These are phyloP conservation scores for Pyrenochaeta sp. DNA, from an alignment of 2,329 filamentous ascomycete genomes.

Conservation along the genomic window DNA sequence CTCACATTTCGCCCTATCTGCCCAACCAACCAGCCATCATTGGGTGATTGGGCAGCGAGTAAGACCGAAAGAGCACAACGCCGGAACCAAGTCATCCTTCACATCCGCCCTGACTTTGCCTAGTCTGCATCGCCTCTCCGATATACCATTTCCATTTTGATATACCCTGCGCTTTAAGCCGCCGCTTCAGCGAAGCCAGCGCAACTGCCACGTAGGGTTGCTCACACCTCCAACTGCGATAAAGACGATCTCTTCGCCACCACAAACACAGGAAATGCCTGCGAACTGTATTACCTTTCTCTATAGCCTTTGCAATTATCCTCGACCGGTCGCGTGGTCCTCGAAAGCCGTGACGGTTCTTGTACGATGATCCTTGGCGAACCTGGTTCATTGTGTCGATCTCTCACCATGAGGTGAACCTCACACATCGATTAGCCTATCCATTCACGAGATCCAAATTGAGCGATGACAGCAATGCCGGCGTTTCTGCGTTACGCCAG, in stretches of 20 bases:
- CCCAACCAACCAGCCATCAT: constrained; percentile 33
- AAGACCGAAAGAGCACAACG: constrained; percentile 21
- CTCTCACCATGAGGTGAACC: constrained; percentile 15
- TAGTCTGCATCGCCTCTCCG: constrained; percentile 12
- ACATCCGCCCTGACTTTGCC: constrained; percentile 8
- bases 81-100: constrained; percentile 13
- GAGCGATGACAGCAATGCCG: constrained; percentile 12
- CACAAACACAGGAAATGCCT: constrained; percentile 5
- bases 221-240: constrained; percentile 13
- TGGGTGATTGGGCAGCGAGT: constrained; percentile 35
- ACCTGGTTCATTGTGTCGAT: constrained; percentile 17
- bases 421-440: constrained; percentile 6
- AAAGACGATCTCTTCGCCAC: constrained; percentile 40
- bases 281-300: constrained; percentile 8
- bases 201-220: constrained; percentile 28
- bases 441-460: constrained; percentile 7
- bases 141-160: constrained; percentile 9
- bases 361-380: constrained; percentile 18
- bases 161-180: constrained; percentile 10
- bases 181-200: constrained; percentile 13
- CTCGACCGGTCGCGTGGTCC: constrained; percentile 3
- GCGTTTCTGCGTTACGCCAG: constrained; percentile 6
- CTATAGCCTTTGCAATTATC: constrained; percentile 3
- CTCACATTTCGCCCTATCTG: constrained; percentile 38
- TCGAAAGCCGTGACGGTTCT: constrained; percentile 7